phyloP scores from a whole-genome alignment of 2,329 filamentous ascomycete species.

The Teratosphaeria viscida region DNA sequence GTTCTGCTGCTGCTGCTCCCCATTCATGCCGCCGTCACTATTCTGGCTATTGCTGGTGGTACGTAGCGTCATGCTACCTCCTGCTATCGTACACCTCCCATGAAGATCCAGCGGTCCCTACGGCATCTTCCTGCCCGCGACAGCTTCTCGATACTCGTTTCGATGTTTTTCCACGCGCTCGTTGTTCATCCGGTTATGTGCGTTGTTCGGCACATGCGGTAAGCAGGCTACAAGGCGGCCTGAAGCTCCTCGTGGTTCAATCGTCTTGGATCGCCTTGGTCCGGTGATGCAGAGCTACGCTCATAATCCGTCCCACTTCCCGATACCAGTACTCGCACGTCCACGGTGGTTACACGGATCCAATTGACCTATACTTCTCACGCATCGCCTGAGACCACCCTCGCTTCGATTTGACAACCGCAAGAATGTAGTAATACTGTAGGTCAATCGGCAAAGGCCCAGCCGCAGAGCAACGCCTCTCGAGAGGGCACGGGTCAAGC shows the following conservation, averaged over 20 bases:
- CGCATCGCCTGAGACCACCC: background rate
- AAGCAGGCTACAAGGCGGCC: background rate
- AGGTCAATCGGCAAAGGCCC: background rate
- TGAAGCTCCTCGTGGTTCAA: background rate
- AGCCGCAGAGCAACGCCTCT: background rate
- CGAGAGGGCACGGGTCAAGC: background rate
- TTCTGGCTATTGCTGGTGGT: constrained; percentile 3
- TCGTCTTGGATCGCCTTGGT: background rate
- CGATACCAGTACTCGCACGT: background rate
- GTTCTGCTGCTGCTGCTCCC: constrained; percentile 3
- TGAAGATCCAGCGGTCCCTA: background rate
- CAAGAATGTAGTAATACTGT: background rate
- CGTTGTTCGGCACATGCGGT: background rate
- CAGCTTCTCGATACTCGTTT: background rate
- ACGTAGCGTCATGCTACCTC: constrained; percentile 14
- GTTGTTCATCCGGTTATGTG: background rate
- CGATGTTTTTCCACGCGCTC: background rate
- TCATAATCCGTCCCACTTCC: background rate
- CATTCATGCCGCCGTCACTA: background rate
- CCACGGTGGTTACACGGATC: background rate
- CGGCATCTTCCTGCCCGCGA: background rate
- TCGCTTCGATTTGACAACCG: background rate
- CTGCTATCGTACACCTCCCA: constrained; percentile 6
- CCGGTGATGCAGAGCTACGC: background rate
- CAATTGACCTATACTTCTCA: background rate